phyloP scores from a whole-genome alignment of 2,329 filamentous ascomycete genomes.

The Penicillium oxalicum region DNA sequence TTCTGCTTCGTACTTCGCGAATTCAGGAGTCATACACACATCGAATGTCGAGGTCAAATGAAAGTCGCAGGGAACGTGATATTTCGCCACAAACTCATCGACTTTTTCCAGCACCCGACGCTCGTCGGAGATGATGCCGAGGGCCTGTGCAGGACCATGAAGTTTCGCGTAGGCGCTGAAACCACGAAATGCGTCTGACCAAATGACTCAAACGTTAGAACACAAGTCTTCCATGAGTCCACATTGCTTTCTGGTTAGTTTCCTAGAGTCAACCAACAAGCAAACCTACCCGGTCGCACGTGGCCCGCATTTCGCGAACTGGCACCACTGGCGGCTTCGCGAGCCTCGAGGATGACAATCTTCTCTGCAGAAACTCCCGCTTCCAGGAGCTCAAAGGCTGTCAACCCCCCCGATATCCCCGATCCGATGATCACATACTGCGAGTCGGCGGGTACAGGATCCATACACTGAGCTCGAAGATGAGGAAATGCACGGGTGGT shows the following conservation, averaged over 20 bases:
- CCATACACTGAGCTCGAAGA: constrained; percentile 9
- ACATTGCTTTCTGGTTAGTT: background rate
- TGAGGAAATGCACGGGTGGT: constrained; percentile 18
- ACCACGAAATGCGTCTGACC: constrained; percentile 42
- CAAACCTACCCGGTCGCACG: constrained; percentile 18
- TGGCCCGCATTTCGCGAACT: constrained; percentile 21
- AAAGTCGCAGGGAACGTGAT: constrained; percentile 44
- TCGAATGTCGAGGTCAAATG: constrained; percentile 44
- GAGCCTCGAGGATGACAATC: constrained; percentile 18
- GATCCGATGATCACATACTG: constrained; percentile 19
- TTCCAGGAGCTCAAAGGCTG: constrained; percentile 16
- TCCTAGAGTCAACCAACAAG: background rate
- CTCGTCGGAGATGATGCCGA: constrained; percentile 45
- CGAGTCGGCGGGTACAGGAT: background rate
- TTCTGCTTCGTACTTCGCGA: constrained; percentile 41
- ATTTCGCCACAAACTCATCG: constrained; percentile 37
- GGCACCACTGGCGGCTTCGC: constrained; percentile 21
- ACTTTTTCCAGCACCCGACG: constrained; percentile 38
- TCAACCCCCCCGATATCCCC: constrained; percentile 16
- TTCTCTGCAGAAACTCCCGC: constrained; percentile 12
- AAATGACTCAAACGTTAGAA: background rate
- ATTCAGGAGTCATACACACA: constrained; percentile 45
- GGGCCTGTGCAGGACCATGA: constrained; percentile 41
- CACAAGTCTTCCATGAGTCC: background rate
- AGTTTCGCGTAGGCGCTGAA: constrained; percentile 41